Conservation (phyloP, 257 asterid species). For the Fraxinus cuspidata region DNA sequence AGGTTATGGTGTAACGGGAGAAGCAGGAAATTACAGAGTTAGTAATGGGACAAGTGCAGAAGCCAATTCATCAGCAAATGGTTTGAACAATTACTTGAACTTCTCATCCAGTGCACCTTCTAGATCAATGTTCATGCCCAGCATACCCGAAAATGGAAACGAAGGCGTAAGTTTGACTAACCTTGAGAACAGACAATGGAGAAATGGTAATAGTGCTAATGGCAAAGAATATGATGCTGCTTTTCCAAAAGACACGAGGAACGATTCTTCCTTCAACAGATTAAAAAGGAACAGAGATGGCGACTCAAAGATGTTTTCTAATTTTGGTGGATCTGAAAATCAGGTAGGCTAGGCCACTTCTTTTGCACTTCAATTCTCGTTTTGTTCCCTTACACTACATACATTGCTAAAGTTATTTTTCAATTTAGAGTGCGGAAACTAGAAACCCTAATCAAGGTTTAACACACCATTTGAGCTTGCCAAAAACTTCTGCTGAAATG, state of each 20-base stretch:
- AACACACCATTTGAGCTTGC: slow-evolving; percentile 83
- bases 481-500: slow-evolving; percentile 55
- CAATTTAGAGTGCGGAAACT: slow-evolving; percentile 52
- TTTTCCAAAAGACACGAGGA: slow-evolving; percentile 52
- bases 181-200: slow-evolving; percentile 19
- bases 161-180: slow-evolving; percentile 25
- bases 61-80: slow-evolving; percentile 16
- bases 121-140: slow-evolving; percentile 50
- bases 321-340: slow-evolving; percentile 50
- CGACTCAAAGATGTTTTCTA: slow-evolving; percentile 52
- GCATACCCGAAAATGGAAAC: slow-evolving; percentile 43
- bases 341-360: slow-evolving; percentile 38
- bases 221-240: slow-evolving; percentile 31
- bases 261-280: slow-evolving; percentile 42
- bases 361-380: background rate
- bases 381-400: background rate
- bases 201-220: slow-evolving; percentile 17
- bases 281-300: slow-evolving; percentile 64
- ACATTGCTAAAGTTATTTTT: slow-evolving; percentile 17
- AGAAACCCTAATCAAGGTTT: slow-evolving; percentile 48
- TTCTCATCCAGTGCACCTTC: slow-evolving; percentile 37
- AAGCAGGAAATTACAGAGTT: slow-evolving; percentile 33
- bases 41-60: slow-evolving; percentile 29
- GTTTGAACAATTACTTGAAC: slow-evolving; percentile 20
- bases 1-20: slow-evolving; percentile 45